Evolutionary conservation across 352 stramenopile genomes (phyloP).

Genomic region (Phytophthora rubi): DNA sequence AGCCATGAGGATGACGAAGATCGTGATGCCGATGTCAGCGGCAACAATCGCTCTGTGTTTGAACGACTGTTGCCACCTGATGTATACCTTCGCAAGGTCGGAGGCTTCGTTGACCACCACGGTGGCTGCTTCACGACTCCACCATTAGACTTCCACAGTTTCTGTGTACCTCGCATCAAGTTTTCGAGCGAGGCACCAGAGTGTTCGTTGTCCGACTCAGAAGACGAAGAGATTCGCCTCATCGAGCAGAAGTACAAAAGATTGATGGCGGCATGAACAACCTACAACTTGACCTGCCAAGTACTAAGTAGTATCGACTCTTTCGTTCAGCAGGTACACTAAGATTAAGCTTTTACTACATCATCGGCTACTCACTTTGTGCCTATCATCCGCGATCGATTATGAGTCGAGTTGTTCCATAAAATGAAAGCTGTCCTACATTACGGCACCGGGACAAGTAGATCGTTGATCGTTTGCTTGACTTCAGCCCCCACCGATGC

Average conservation of each 20-base stretch:
- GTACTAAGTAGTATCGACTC: not conserved
- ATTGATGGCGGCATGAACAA: constrained; percentile 44
- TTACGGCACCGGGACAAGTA: constrained; percentile 37
- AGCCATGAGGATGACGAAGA: constrained; percentile 24
- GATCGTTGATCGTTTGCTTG: constrained; percentile 29
- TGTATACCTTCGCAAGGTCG: constrained; percentile 52
- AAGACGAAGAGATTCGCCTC: constrained; percentile 77
- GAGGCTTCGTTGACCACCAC: constrained; percentile 55
- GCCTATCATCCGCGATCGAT: not conserved
- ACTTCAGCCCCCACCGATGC: constrained; percentile 22
- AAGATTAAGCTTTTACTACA: constrained; percentile 26
- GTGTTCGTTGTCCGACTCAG: constrained; percentile 60
- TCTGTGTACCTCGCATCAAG: constrained; percentile 83
- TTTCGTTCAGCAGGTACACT: constrained; percentile 30
- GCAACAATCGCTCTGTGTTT: constrained; percentile 11
- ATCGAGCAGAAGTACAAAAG: constrained; percentile 83
- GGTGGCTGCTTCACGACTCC: constrained; percentile 57
- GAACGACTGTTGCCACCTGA: constrained; percentile 54
- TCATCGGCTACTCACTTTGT: not conserved
- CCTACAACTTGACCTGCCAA: constrained; percentile 11
- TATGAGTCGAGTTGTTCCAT: not conserved
- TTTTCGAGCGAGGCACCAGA: constrained; percentile 45
- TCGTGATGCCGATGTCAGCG: constrained; percentile 15
- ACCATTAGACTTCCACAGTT: constrained; percentile 64
- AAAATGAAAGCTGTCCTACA: not conserved